Evolutionary conservation across 2,329 filamentous ascomycete species (phyloP), one percentile per base, ranked within the genome.

Genomic region (Alternaria novae-zelandiae): DNA sequence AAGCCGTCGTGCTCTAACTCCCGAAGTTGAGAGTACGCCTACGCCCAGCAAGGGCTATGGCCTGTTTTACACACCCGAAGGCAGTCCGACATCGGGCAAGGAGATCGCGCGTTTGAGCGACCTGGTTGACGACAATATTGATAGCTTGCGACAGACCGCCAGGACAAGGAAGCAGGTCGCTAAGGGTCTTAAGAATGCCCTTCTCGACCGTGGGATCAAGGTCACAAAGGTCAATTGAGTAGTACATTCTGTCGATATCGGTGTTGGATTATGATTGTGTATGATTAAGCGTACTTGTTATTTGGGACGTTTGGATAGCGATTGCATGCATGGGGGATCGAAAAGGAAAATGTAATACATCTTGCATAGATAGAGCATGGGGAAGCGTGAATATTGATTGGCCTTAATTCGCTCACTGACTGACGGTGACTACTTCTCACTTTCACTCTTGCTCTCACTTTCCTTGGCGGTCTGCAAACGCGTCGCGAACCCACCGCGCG

Each of bases 81-180:
- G 71, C 11, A 73, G 64, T 28, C 69, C 70, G 6, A 54, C 69
- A n/a, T 36, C 69, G 1, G 78, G 74, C 10, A 69, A 63, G 6
- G 64, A 73, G 7, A 57, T 78, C 21, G 73, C 77, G 53, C 79
- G 75, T 65, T 76, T 81, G 60, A 80, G 79, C 71, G 72, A 75
- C 25, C 74, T 82, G 64, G 79, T 84, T 3, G 80, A 79, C 25
- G 73, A 77, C 41, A 79, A 81, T 47, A 74, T 84, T 6, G 74
- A 77, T 59, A 70, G 60, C n/a, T 78, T 81, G 59, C 70, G 78
- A 56, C 74, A 74, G 62, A 79, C 67, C 36, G 72, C 68, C 51
- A 72, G 68, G 63, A 74, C 77, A 69, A 74, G 83, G 70, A 79
- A 70, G 67, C 72, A 74, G 45, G 79, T 84, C 23, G 72, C 81